phyloP scores from a whole-genome alignment of 108 stramenopile genomes.

The Fragilaria radians region DNA sequence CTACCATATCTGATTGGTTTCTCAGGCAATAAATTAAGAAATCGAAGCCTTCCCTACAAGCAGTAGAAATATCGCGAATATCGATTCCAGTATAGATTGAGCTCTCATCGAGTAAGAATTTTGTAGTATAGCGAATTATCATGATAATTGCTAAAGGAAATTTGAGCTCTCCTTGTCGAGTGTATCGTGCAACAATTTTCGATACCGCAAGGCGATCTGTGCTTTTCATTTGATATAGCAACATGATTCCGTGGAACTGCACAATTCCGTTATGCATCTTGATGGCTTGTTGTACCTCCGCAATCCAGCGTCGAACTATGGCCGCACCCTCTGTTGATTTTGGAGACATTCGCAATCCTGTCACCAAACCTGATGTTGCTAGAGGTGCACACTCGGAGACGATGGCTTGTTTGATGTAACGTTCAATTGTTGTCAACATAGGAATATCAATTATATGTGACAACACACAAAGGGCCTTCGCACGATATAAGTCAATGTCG shows the following conservation, averaged over 20 bases:
- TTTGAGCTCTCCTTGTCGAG: constrained; percentile 10
- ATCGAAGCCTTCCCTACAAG: constrained; percentile 44
- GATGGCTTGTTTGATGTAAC: constrained; percentile 81
- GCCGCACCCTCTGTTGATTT: constrained; percentile 12
- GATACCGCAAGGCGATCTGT: constrained; percentile 64
- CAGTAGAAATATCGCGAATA: constrained; percentile 11
- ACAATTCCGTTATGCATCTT: constrained; percentile 56
- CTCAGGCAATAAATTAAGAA: constrained; percentile 48
- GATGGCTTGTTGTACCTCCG: constrained; percentile 64
- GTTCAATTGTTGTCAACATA: constrained; percentile 75
- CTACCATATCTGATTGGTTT: constrained; percentile 61
- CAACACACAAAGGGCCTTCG: constrained; percentile 79
- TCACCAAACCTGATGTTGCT: constrained; percentile 57
- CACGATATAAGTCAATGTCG: constrained; percentile 65
- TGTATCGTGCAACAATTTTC: constrained; percentile 58
- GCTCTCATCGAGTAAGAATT: constrained; percentile 19
- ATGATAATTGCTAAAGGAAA: constrained; percentile 55
- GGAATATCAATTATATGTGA: constrained; percentile 68
- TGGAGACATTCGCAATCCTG: constrained; percentile 19
- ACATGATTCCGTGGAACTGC: constrained; percentile 68
- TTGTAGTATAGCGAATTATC: constrained; percentile 63
- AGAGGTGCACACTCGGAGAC: constrained; percentile 61
- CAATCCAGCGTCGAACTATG: constrained; percentile 47
- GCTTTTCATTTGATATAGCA: constrained; percentile 68
- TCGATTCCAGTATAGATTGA: constrained; percentile 1